A percentile compares a stretch with the other conserved stretches of the same genome.
These are phyloP conservation scores for Dovyalis caffra DNA, from an alignment of 345 rosid genomes.

Conservation along the genomic window DNA sequence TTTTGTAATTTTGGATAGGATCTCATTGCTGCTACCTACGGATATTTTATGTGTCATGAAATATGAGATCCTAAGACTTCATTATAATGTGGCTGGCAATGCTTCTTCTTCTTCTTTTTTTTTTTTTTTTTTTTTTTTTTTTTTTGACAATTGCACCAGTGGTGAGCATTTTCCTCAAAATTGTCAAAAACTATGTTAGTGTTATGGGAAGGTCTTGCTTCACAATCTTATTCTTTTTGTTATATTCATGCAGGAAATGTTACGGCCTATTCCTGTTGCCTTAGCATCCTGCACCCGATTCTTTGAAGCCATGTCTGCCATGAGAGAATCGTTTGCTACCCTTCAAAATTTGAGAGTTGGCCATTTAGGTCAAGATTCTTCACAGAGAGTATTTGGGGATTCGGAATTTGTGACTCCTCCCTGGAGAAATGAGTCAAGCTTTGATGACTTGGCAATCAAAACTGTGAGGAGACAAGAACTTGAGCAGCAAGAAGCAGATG, in stretches of 20 bases:
- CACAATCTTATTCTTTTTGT: background rate
- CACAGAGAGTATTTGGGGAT: conserved; percentile 40
- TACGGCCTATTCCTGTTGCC: conserved; percentile 97
- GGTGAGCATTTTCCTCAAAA: background rate
- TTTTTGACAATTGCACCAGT: background rate
- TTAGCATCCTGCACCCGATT: conserved; percentile 95
- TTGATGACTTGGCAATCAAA: conserved; percentile 58
- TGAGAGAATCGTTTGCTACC: conserved; percentile 95
- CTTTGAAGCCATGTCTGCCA: conserved; percentile 98
- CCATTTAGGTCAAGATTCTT: conserved; percentile 41
- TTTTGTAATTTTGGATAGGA: background rate
- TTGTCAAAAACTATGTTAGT: background rate
- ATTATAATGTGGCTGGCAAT: background rate
- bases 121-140: too few relatives aligned
- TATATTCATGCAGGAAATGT: conserved; percentile 67
- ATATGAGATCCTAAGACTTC: background rate
- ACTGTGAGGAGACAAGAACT: conserved; percentile 39
- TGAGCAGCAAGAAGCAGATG: conserved; percentile 42
- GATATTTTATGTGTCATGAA: background rate
- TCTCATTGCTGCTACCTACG: background rate
- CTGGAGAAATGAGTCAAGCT: conserved; percentile 64
- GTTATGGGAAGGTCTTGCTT: background rate
- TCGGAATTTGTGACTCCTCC: conserved; percentile 67
- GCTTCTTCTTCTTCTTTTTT: too few relatives aligned
- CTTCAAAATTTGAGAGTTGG: conserved; percentile 88